Evolutionary conservation across 148 eudicot species (phyloP).

Genomic region (Vaccinium myrtillus): DNA sequence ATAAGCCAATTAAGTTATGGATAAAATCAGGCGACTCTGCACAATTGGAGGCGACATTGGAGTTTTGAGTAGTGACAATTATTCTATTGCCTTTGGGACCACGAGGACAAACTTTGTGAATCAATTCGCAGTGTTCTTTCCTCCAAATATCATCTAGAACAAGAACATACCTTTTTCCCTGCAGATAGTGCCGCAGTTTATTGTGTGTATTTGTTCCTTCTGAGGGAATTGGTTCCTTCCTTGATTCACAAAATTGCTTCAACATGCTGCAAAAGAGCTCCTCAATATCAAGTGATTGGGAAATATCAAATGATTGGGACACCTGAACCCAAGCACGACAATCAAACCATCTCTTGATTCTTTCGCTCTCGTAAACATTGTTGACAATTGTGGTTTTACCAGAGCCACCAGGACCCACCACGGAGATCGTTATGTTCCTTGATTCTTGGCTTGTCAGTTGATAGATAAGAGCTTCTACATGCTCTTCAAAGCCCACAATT

Average conservation of each 20-base stretch:
- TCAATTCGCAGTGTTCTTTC: constrained; percentile 7
- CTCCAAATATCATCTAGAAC: constrained; percentile 33
- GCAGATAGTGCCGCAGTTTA: constrained; percentile 7
- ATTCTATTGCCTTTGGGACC: constrained; percentile 15
- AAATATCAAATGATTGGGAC: not conserved
- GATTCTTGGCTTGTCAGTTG: not conserved
- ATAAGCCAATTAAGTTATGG: not conserved
- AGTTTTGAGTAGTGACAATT: constrained; percentile 23
- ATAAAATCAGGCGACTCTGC: not conserved
- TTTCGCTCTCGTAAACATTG: constrained; percentile 7
- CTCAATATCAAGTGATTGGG: not conserved
- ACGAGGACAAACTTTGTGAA: constrained; percentile 18
- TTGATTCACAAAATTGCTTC: constrained; percentile 3
- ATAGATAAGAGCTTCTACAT: not conserved
- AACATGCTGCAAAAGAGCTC: constrained; percentile 6
- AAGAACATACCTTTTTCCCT: constrained; percentile 22
- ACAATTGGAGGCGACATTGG: constrained; percentile 17
- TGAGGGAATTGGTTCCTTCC: not conserved
- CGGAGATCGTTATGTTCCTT: constrained; percentile 10
- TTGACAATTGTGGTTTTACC: constrained; percentile 29
- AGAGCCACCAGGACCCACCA: constrained; percentile 30
- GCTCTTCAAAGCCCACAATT: constrained; percentile 20
- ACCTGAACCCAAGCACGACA: constrained; percentile 32
- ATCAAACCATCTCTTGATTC: constrained; percentile 12
- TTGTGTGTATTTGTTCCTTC: not conserved